Evolutionary conservation across 257 asterid species (phyloP).

Genomic region (Capsicum chinense): DNA sequence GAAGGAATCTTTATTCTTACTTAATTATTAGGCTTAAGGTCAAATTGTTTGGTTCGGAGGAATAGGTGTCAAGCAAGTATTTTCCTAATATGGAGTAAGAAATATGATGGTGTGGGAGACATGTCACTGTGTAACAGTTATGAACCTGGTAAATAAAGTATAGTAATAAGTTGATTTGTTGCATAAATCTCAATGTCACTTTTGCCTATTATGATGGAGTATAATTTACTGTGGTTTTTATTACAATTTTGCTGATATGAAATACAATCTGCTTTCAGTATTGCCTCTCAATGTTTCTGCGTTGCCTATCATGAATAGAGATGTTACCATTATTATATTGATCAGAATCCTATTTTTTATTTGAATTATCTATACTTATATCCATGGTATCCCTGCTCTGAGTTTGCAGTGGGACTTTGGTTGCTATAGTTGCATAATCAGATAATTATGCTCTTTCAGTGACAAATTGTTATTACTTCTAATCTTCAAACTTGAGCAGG

Average conservation of each 20-base stretch:
- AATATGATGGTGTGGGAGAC: neutral
- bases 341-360: neutral
- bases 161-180: neutral
- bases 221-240: neutral
- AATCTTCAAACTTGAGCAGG: conserved; percentile 54
- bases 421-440: neutral
- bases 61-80: neutral
- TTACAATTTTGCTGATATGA: neutral
- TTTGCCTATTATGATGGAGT: neutral
- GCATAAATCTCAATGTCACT: neutral
- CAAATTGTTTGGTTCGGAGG: neutral
- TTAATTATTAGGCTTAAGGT: neutral
- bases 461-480: conserved; percentile 22
- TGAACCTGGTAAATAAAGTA: neutral
- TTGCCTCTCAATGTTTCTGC: neutral
- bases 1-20: neutral
- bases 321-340: neutral
- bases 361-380: neutral
- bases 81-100: neutral
- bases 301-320: neutral
- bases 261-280: neutral
- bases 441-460: conserved; percentile 14
- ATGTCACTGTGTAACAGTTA: neutral
- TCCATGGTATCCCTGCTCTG: neutral
- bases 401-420: neutral